A percentile compares a stretch with the other conserved stretches of the same genome.
Conservation (phyloP, 2,329 filamentous ascomycete species). For the Sarocladium oryzae region DNA sequence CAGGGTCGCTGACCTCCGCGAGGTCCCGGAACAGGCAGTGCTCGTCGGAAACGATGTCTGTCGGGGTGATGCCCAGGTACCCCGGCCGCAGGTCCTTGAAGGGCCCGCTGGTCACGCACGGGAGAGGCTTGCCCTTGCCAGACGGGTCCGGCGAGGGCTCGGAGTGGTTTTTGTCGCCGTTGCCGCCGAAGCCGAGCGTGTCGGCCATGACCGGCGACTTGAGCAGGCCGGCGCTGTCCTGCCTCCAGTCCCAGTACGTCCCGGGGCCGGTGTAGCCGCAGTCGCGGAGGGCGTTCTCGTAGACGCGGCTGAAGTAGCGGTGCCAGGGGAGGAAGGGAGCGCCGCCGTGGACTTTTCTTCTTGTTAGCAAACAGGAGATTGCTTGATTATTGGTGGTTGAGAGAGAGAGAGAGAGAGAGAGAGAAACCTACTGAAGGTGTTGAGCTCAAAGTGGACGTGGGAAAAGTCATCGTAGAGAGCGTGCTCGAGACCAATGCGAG, state of each 20-base stretch:
- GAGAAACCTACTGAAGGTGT: slow-evolving; percentile 21
- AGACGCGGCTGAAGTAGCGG: slow-evolving; percentile 25
- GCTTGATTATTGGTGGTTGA: neutral
- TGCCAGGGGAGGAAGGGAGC: slow-evolving; percentile 29
- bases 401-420: neutral
- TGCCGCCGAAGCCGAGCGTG: slow-evolving; percentile 23
- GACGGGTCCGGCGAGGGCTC: slow-evolving; percentile 5
- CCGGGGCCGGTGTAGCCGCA: slow-evolving; percentile 18
- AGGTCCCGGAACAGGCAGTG: slow-evolving; percentile 23
- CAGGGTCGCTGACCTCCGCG: slow-evolving; percentile 9
- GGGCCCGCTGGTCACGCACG: slow-evolving; percentile 17
- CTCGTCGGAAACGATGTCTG: slow-evolving; percentile 4
- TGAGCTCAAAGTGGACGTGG: slow-evolving; percentile 1
- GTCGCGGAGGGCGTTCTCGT: slow-evolving; percentile 20
- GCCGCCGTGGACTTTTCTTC: slow-evolving; percentile 9
- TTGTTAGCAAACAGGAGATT: neutral
- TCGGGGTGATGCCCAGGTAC: slow-evolving; percentile 12
- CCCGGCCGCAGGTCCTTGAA: slow-evolving; percentile 17
- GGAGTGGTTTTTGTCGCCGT: slow-evolving; percentile 16
- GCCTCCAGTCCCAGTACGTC: slow-evolving; percentile 29
- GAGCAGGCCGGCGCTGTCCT: slow-evolving; percentile 20
- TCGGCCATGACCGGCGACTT: slow-evolving; percentile 18
- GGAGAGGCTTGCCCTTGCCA: slow-evolving; percentile 4
- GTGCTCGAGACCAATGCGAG: slow-evolving; percentile 17
- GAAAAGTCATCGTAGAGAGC: slow-evolving; percentile 27